These are phyloP conservation scores for Yarrowia yakushimensis DNA, from an alignment of 805 yeast genomes.

Conservation along the genomic window DNA sequence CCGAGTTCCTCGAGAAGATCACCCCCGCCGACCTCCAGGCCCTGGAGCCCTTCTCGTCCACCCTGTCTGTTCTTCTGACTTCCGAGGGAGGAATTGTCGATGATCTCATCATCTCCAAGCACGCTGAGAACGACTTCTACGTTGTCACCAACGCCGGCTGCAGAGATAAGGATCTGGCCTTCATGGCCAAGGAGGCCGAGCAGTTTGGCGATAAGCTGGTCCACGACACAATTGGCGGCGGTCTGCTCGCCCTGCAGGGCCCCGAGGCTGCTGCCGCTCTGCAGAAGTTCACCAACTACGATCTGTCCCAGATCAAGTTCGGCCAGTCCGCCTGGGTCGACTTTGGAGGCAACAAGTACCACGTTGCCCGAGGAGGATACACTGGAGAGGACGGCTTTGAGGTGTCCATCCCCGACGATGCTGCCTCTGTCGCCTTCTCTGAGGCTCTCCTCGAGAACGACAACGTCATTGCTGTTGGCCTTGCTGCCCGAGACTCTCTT, in stretches of 20 bases:
- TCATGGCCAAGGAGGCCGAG: slow-evolving; percentile 52
- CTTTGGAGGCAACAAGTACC: slow-evolving; percentile 47
- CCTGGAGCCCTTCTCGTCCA: slow-evolving; percentile 57
- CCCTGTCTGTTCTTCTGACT: slow-evolving; percentile 70
- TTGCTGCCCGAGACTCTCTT: slow-evolving; percentile 96
- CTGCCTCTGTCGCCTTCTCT: slow-evolving; percentile 56
- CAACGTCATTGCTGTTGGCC: slow-evolving; percentile 78
- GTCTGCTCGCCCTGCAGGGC: slow-evolving; percentile 89
- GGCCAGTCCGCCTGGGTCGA: slow-evolving; percentile 60
- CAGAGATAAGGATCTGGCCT: slow-evolving; percentile 70
- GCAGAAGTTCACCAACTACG: slow-evolving; percentile 57
- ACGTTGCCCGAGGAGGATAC: slow-evolving; percentile 93
- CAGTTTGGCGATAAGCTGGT: slow-evolving; percentile 39
- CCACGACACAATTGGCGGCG: slow-evolving; percentile 50
- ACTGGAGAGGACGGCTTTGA: slow-evolving; percentile 99
- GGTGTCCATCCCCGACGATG: slow-evolving; percentile 63
- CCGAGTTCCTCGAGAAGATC: slow-evolving; percentile 64
- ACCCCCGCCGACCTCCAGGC: slow-evolving; percentile 82
- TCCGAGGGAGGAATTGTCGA: slow-evolving; percentile 86
- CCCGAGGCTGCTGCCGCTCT: slow-evolving; percentile 73
- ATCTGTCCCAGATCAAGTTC: slow-evolving; percentile 62
- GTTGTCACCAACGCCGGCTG: slow-evolving; percentile 97
- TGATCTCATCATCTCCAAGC: slow-evolving; percentile 87
- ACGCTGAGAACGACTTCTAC: slow-evolving; percentile 63
- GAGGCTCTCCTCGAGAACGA: slow-evolving; percentile 53